phyloP scores from a whole-genome alignment of 2,329 filamentous ascomycete genomes.

The Fusarium sp. region DNA sequence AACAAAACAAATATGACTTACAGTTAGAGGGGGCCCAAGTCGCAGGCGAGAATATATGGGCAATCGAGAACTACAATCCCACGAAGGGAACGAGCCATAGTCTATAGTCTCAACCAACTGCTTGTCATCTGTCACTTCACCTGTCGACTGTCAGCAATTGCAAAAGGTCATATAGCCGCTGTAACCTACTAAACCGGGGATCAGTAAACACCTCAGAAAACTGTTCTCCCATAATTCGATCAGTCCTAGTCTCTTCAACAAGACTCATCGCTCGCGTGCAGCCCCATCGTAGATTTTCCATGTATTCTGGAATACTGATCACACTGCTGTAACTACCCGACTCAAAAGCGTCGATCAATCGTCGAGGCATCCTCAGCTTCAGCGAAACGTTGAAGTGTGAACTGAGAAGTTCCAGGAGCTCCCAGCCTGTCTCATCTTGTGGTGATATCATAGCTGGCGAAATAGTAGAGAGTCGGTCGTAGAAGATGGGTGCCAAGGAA shows the following conservation, averaged over 20 bases:
- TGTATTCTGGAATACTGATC: constrained; percentile 59
- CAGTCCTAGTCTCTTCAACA: constrained; percentile 62
- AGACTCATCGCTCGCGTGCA: constrained; percentile 65
- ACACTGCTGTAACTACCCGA: constrained; percentile 64
- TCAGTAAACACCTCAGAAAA: constrained; percentile 58
- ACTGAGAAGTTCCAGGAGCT: constrained; percentile 57
- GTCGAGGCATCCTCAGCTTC: constrained; percentile 58
- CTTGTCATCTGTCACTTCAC: constrained; percentile 54
- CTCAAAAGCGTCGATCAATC: constrained; percentile 61
- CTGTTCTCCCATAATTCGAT: constrained; percentile 57
- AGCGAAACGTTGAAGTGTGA: constrained; percentile 61
- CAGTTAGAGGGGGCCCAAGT: constrained; percentile 64
- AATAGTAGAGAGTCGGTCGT: constrained; percentile 66
- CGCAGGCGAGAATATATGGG: constrained; percentile 59
- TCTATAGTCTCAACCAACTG: constrained; percentile 60
- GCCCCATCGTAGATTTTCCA: constrained; percentile 59
- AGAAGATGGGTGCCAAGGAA: constrained; percentile 65
- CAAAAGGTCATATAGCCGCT: accelerated
- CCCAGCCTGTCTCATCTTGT: constrained; percentile 48
- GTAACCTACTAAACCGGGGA: constrained; percentile 59
- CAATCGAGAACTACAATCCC: constrained; percentile 53
- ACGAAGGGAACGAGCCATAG: constrained; percentile 63
- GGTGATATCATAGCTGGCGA: constrained; percentile 56
- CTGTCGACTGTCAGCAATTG: constrained; percentile 48
- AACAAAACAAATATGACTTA: constrained; percentile 47